Evolutionary conservation across 331 rosid species (phyloP).

Genomic region (Arachis monticola): DNA sequence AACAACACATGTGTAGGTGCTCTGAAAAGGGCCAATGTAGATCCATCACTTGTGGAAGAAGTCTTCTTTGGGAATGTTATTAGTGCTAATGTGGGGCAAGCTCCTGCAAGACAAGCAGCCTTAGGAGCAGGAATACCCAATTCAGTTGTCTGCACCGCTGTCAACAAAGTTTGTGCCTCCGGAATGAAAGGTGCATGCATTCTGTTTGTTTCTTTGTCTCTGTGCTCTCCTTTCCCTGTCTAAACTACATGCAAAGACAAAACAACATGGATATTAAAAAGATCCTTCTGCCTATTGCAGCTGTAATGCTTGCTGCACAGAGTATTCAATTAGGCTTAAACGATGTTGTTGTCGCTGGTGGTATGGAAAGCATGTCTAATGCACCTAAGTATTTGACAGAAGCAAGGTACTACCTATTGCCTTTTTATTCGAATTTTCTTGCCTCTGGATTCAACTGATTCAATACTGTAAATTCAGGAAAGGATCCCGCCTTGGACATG

Average conservation of each 20-base stretch:
- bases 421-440: slow-evolving; percentile 17
- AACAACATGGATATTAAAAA: not conserved
- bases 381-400: slow-evolving; percentile 91
- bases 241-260: not conserved
- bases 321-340: slow-evolving; percentile 94
- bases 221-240: not conserved
- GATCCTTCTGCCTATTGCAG: slow-evolving; percentile 54
- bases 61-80: slow-evolving; percentile 93
- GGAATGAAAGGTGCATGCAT: slow-evolving; percentile 85
- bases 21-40: slow-evolving; percentile 87
- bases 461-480: slow-evolving; percentile 68
- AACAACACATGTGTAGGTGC: slow-evolving; percentile 60
- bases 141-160: slow-evolving; percentile 82
- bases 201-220: slow-evolving; percentile 6
- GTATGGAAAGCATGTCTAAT: slow-evolving; percentile 98
- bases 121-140: slow-evolving; percentile 92
- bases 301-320: slow-evolving; percentile 94
- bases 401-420: slow-evolving; percentile 73
- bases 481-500: slow-evolving; percentile 99
- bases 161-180: slow-evolving; percentile 98
- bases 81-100: slow-evolving; percentile 98
- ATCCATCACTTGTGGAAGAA: slow-evolving; percentile 90
- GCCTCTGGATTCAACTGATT: slow-evolving; percentile 41
- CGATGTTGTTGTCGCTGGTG: slow-evolving; percentile 98
- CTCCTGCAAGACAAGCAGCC: slow-evolving; percentile 99